A percentile compares a stretch with the other conserved stretches of the same genome.
Evolutionary conservation across 768 basidiomycete species (phyloP).

Genomic region (Russula vinacea): DNA sequence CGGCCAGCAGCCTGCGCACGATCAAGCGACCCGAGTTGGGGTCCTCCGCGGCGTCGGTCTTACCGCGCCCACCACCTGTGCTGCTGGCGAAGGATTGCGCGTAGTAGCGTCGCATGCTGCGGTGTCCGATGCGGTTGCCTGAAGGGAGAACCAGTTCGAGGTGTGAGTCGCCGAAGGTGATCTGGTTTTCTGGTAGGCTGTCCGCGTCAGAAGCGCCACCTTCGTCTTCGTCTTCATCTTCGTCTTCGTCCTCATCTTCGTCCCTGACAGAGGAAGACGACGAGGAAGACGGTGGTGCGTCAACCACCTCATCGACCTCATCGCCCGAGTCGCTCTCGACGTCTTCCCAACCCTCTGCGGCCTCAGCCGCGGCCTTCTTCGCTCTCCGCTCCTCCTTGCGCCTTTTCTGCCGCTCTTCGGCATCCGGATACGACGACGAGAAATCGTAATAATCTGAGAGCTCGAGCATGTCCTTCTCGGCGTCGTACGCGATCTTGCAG

Average conservation of each 20-base stretch:
- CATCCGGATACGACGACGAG: conserved; percentile 67
- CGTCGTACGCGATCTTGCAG: conserved; percentile 92
- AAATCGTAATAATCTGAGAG: conserved; percentile 95
- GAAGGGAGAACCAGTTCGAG: conserved; percentile 92
- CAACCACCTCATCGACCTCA: conserved; percentile 38
- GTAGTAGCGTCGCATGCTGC: conserved; percentile 82
- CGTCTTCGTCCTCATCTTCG: conserved; percentile 32
- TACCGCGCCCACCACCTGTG: conserved; percentile 33
- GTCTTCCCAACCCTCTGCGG: conserved; percentile 37
- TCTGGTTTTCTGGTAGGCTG: conserved; percentile 48
- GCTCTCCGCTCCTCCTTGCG: conserved; percentile 26
- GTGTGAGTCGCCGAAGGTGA: conserved; percentile 75
- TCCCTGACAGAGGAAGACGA: conserved; percentile 3
- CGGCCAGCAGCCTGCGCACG: conserved; percentile 72
- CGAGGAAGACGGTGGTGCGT: conserved; percentile 31
- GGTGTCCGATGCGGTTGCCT: conserved; percentile 88
- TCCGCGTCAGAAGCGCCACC: conserved; percentile 41
- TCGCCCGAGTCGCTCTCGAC: conserved; percentile 35
- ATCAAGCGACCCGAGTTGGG: conserved; percentile 71
- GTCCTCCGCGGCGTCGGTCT: conserved; percentile 45
- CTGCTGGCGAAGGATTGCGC: conserved; percentile 60
- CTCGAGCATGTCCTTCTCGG: conserved; percentile 75
- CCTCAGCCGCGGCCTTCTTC: conserved; percentile 24
- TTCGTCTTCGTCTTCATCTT: conserved; percentile 33
- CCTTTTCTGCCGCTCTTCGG: conserved; percentile 34